Conservation (phyloP, 2,329 filamentous ascomycete genomes). For the Chaetomium olivaceum region DNA sequence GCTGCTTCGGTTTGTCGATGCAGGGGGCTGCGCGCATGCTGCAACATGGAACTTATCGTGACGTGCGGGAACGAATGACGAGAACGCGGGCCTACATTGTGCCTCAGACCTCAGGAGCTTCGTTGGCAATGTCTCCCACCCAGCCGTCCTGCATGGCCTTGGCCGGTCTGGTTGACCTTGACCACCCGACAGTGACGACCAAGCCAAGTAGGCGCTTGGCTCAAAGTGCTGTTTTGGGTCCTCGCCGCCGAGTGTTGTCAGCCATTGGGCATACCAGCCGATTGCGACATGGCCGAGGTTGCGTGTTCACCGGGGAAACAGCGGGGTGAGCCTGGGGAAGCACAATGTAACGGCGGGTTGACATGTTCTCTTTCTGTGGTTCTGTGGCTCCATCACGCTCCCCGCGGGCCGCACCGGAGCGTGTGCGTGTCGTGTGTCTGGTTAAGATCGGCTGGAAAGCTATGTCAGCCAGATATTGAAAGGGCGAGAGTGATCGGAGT, state of each 20-base stretch:
- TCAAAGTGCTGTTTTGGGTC: constrained; percentile 17
- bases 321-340: constrained; percentile 25
- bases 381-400: neutral
- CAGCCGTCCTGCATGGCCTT: neutral
- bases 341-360: constrained; percentile 31
- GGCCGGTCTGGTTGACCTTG: neutral
- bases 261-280: constrained; percentile 21
- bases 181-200: neutral
- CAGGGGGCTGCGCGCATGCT: constrained; percentile 13
- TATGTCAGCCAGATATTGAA: constrained; percentile 20
- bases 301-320: constrained; percentile 15
- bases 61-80: neutral
- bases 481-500: constrained; percentile 13
- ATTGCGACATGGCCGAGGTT: constrained; percentile 25
- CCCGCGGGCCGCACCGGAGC: constrained; percentile 6
- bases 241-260: constrained; percentile 1
- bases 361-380: neutral
- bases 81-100: neutral
- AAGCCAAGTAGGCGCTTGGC: neutral
- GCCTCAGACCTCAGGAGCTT: neutral
- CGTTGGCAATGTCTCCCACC: neutral
- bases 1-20: neutral
- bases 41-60: constrained; percentile 8
- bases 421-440: constrained; percentile 2
- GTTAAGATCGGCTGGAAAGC: neutral